Conservation (phyloP, 2,329 filamentous ascomycete genomes). For the Endothia cerciana region DNA sequence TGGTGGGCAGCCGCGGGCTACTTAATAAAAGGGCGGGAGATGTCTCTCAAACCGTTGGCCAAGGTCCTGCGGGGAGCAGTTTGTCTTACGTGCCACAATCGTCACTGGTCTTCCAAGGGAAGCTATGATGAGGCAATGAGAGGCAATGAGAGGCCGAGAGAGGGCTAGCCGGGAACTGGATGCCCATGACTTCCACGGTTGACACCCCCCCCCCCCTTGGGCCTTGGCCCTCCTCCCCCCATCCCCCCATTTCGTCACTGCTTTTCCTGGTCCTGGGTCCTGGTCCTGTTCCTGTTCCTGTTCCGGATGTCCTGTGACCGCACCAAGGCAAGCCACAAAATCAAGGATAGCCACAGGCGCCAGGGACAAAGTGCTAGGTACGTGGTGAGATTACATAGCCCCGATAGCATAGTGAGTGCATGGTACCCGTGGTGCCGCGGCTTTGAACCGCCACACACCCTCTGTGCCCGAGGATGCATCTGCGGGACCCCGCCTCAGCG, state of each 20-base stretch:
- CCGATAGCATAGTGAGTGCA: too few relatives aligned
- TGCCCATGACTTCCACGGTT: neutral
- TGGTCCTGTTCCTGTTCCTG: constrained; percentile 4
- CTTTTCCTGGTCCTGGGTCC: neutral
- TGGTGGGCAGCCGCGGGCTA: constrained; percentile 12
- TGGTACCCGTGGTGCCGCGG: too few relatives aligned
- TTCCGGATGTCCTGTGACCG: constrained; percentile 3
- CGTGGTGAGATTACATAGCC: too few relatives aligned
- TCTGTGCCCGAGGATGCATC: too few relatives aligned
- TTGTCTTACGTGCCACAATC: constrained; percentile 29
- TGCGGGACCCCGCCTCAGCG: too few relatives aligned
- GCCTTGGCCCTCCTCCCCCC: neutral
- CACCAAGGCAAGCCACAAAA: neutral
- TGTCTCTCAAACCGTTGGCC: neutral
- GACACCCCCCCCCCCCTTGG: neutral
- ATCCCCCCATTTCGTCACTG: constrained; percentile 27
- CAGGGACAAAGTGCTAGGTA: neutral
- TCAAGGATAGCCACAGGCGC: neutral
- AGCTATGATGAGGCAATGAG: constrained; percentile 30
- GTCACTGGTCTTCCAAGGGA: constrained; percentile 25
- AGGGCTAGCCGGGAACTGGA: neutral
- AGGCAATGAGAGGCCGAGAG: neutral
- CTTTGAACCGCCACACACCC: too few relatives aligned
- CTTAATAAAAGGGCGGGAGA: constrained; percentile 20
- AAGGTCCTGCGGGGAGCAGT: constrained; percentile 4